Evolutionary conservation across 331 rosid genomes (phyloP).

Genomic region (Quercus phellos): DNA sequence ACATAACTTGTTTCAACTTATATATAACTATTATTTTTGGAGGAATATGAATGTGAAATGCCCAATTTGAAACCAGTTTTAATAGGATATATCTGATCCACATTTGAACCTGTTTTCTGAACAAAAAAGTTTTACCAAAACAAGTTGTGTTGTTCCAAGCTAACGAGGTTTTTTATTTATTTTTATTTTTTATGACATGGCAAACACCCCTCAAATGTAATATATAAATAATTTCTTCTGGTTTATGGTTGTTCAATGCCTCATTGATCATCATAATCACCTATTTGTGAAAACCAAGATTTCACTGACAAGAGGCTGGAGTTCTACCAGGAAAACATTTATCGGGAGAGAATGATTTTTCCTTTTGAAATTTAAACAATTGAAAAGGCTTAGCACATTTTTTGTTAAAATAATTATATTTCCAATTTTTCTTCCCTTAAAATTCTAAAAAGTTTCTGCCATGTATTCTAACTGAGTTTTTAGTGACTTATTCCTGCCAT

Average conservation of each 20-base stretch:
- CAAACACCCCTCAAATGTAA: neutral
- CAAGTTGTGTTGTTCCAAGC: too few species aligned
- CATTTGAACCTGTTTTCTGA: too few species aligned
- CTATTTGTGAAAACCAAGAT: neutral
- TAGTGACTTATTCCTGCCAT: neutral
- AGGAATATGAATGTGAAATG: too few species aligned
- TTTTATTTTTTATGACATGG: too few species aligned
- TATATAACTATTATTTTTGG: too few species aligned
- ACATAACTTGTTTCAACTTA: too few species aligned
- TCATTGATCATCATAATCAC: neutral
- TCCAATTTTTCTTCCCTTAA: neutral
- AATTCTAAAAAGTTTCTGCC: neutral
- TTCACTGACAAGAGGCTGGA: neutral
- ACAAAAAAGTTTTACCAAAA: too few species aligned
- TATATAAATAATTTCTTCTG: neutral
- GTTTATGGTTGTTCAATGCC: neutral
- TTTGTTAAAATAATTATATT: neutral
- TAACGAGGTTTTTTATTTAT: too few species aligned
- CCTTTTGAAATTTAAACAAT: too few species aligned
- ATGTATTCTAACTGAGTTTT: neutral
- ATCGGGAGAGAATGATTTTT: neutral
- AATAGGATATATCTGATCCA: too few species aligned
- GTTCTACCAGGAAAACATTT: neutral
- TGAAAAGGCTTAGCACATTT: too few species aligned
- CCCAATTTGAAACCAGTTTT: too few species aligned